These are phyloP conservation scores for Ogataea polymorpha DNA, from an alignment of 805 yeast genomes.

Conservation along the genomic window DNA sequence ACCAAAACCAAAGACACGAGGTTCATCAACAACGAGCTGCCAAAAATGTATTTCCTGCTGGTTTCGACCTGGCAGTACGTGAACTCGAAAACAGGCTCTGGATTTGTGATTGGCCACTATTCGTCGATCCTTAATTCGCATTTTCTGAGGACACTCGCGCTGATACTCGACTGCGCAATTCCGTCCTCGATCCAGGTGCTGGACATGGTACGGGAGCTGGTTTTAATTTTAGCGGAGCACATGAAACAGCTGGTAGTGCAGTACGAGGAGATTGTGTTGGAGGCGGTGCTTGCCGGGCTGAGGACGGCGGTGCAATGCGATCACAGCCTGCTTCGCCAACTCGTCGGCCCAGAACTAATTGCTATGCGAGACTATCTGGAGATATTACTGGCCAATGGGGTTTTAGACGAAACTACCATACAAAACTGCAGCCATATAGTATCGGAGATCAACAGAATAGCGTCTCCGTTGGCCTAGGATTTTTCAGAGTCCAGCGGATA, in stretches of 20 bases:
- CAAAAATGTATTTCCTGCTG: conserved; percentile 52
- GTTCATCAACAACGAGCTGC: conserved; percentile 38
- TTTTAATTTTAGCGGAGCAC: conserved; percentile 31
- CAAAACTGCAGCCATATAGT: neutral
- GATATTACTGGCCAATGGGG: neutral
- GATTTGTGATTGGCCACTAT: conserved; percentile 49
- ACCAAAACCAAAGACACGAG: conserved; percentile 26
- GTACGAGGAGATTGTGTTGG: conserved; percentile 12
- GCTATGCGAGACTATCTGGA: neutral
- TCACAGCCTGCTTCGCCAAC: neutral
- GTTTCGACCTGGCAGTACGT: conserved; percentile 43
- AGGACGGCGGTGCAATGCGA: conserved; percentile 3
- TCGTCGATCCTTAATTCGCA: conserved; percentile 55
- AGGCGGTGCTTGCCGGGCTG: conserved; percentile 13
- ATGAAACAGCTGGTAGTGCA: conserved; percentile 5
- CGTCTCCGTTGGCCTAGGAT: neutral
- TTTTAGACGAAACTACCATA: neutral
- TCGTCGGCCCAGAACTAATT: neutral
- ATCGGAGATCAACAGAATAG: neutral
- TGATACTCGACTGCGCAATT: conserved; percentile 56
- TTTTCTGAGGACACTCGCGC: conserved; percentile 53
- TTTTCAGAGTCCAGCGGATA: conserved; percentile 17
- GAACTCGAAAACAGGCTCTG: conserved; percentile 37
- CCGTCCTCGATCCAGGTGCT: conserved; percentile 49
- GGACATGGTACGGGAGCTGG: conserved; percentile 57